Evolutionary conservation across 345 rosid genomes (phyloP).

Genomic region (Rhizophora mangle): DNA sequence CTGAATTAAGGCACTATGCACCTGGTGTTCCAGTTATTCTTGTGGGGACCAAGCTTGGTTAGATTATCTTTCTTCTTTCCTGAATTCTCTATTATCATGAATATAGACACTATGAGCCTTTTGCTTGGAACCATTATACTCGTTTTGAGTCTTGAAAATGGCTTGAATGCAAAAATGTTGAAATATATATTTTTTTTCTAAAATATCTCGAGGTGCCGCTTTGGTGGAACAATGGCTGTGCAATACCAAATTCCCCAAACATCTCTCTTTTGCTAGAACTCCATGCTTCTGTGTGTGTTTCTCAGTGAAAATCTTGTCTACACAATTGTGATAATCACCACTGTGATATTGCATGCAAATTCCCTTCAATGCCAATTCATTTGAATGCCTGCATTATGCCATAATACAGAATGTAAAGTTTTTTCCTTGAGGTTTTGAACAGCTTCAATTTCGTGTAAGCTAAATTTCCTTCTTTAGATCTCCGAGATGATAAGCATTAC

Average conservation of each 20-base stretch:
- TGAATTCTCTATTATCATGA: neutral
- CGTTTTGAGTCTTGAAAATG: too few species aligned
- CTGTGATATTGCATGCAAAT: too few species aligned
- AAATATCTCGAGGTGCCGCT: too few species aligned
- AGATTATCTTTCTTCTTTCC: slow-evolving; percentile 19
- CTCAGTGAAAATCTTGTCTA: too few species aligned
- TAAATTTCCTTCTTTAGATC: slow-evolving; percentile 46
- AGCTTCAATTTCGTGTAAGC: neutral
- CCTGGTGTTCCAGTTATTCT: slow-evolving; percentile 61
- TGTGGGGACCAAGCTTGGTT: slow-evolving; percentile 61
- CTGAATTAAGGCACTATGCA: slow-evolving; percentile 87
- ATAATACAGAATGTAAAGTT: neutral
- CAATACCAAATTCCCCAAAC: too few species aligned
- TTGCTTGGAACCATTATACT: neutral
- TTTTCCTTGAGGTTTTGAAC: neutral
- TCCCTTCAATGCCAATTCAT: too few species aligned
- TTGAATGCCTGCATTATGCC: neutral
- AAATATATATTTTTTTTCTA: too few species aligned
- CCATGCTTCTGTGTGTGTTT: too few species aligned
- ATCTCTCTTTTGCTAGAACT: too few species aligned
- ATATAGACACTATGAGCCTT: neutral
- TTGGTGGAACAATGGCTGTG: too few species aligned
- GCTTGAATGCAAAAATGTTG: too few species aligned
- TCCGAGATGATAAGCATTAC: slow-evolving; percentile 74
- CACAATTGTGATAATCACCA: too few species aligned